Base-by-base conservation (phyloP, 23 red algal genomes). In the Chondrus crispus region DNA sequence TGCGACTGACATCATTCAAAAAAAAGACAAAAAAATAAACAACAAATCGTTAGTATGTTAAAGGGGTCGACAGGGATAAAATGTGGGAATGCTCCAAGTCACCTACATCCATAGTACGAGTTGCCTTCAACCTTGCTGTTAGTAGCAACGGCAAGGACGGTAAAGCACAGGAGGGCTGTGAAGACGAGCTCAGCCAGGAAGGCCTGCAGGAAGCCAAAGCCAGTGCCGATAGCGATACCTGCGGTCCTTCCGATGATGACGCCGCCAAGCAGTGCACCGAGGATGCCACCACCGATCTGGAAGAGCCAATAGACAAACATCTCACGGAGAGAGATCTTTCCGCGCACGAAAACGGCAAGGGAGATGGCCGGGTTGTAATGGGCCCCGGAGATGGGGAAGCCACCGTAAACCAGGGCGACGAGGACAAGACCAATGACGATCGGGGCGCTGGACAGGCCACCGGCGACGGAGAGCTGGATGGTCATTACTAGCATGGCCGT, bases 341-440 rank as follows among this genome's bases (percentile, higher is more conserved):
- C 93, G 46, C 93, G 93, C 16, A 95, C 40, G 40, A 89, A 89
- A 19, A 95, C 60, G 64, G 84, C 36, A 20, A 95, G 75, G 8
- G 93, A 55, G 20, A 95, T 37, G 93, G 93, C 93, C 9, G 93
- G 93, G 37, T 95, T 95, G 64, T 80, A 74, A 42, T 95, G 84
- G 5, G 84, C 93, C 62, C 93, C 93, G 2, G 93, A 95, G 28
- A 95, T 81, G 38, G 82, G 93, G 43, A 29, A 54, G 46, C 64
- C 85, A 33, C 62, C 74, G 36, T 95, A 95, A 38, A 95, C 84
- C 14, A 95, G 53, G 26, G 78, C 75, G 51, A 84, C 58, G 39
- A 95, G 86, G 38, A 83, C 84, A 7, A 95, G 54, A 20, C 93
- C 93, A 20, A 95, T 84, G 26, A 79, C 85, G 19, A 90, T 14